A percentile compares a stretch with the other conserved stretches of the same genome.
Evolutionary conservation across 768 basidiomycete genomes (phyloP).

Genomic region (Tulasnella sp.): DNA sequence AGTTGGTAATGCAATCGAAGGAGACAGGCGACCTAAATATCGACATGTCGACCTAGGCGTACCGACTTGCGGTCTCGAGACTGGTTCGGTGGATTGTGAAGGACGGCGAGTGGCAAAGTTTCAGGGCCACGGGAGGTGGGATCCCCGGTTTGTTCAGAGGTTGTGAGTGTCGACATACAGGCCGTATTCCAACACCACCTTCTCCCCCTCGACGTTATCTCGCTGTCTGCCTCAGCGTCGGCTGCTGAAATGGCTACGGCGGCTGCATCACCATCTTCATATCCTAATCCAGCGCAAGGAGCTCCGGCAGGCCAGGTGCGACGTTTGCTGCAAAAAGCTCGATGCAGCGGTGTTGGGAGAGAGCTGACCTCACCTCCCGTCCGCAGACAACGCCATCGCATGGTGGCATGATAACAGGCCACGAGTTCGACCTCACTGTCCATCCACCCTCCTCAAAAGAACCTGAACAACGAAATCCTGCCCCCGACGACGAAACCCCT

Average conservation of each 20-base stretch:
- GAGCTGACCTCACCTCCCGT: constrained; percentile 4
- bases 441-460: constrained; percentile 13
- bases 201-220: background rate
- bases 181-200: background rate
- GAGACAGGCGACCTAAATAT: too few relatives aligned
- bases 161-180: background rate
- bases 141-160: background rate
- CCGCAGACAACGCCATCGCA: constrained; percentile 35
- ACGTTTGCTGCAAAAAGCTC: background rate
- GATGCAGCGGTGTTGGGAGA: background rate
- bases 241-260: background rate
- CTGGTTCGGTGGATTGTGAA: too few relatives aligned
- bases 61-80: too few relatives aligned
- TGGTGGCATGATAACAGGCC: constrained; percentile 39
- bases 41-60: too few relatives aligned
- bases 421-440: constrained; percentile 52
- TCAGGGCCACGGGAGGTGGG: background rate
- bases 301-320: background rate
- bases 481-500: constrained; percentile 26
- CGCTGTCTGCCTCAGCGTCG: background rate
- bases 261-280: background rate
- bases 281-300: background rate
- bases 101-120: too few relatives aligned
- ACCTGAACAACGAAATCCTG: constrained; percentile 21
- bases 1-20: too few relatives aligned